Evolutionary conservation across 2,329 filamentous ascomycete species (phyloP), one percentile per base, ranked within the genome.

Genomic region (Cladobotryum mycophilum): DNA sequence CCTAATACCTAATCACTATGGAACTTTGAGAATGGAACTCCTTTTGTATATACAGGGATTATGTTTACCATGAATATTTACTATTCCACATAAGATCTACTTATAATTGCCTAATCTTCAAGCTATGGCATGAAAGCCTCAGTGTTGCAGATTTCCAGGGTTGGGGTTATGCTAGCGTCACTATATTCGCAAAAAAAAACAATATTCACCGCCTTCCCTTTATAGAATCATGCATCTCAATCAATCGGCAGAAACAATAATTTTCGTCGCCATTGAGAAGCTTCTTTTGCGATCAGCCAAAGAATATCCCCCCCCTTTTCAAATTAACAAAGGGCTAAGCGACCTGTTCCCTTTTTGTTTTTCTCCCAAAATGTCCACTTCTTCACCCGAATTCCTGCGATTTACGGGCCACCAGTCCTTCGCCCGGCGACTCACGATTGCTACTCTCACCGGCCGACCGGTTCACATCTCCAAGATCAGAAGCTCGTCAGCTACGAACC

Each of bases 381-480:
- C 69, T 46, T 63, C 72, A 58, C 69, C 76, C 54, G 77, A 81
- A 51, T 82, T 76, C 61, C 67, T 95, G 52, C 83, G 84, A 59
- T 91, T 99, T 67, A 92, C 88, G 46, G 85, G 88, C 61, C 90
- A 96, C 68, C 84, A 86, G 61, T 83, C 86, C 59, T 85, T 99
- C 55, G 78, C 88, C 35, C 84, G 89, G 60, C 88, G 93, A 48
- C 84, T 99, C 41, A 81, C 95, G 41, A 84, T 99, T 49, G 84
- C 93, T 17, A 97, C 93, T 2, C 82, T 99, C 54, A 96, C 91
- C 55, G 93, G 93, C 59, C 83, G 86, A 36, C 84, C 93, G 2
- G 75, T 97, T 50, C 90, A 92, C 70, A 92, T 99, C 66, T 93
- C 92, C 48, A 87, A 93, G 70, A 97, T 99, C 72, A 89, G 93